Conservation (phyloP, 73 alveolate genomes). For the Paramecium bursaria region DNA sequence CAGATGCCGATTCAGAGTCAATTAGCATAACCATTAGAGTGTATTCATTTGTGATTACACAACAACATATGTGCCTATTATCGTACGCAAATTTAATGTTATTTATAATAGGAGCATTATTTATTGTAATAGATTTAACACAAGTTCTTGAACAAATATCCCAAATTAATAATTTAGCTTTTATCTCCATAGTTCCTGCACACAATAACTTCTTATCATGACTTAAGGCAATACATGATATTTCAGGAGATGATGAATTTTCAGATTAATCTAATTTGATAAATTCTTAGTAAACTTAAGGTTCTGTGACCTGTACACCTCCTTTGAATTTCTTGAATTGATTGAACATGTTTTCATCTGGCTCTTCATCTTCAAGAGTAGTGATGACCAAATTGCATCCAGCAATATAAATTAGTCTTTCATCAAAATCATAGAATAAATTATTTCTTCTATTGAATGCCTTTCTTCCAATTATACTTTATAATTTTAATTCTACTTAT, state of each 20-base stretch:
- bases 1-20: slow-evolving; percentile 77
- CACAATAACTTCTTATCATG: slow-evolving; percentile 81
- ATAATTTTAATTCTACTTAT: slow-evolving; percentile 60
- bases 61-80: slow-evolving; percentile 76
- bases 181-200: slow-evolving; percentile 83
- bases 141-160: slow-evolving; percentile 86
- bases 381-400: slow-evolving; percentile 72
- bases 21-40: slow-evolving; percentile 79
- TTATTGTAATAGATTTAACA: slow-evolving; percentile 73
- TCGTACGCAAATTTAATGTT: slow-evolving; percentile 84
- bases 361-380: slow-evolving; percentile 80
- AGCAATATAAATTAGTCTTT: slow-evolving; percentile 90
- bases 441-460: slow-evolving; percentile 96
- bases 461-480: slow-evolving; percentile 86
- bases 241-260: slow-evolving; percentile 75
- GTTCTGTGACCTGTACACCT: background rate
- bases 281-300: slow-evolving; percentile 58
- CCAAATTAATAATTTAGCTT: slow-evolving; percentile 87
- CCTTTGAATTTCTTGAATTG: slow-evolving; percentile 28
- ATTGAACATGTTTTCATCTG: slow-evolving; percentile 63
- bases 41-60: slow-evolving; percentile 88
- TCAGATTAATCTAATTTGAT: slow-evolving; percentile 63
- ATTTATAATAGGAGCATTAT: slow-evolving; percentile 74
- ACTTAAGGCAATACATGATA: slow-evolving; percentile 81
- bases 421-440: slow-evolving; percentile 91